Base-by-base conservation (phyloP, 1,284 basidiomycete species). In the Austroboletus niveus region DNA sequence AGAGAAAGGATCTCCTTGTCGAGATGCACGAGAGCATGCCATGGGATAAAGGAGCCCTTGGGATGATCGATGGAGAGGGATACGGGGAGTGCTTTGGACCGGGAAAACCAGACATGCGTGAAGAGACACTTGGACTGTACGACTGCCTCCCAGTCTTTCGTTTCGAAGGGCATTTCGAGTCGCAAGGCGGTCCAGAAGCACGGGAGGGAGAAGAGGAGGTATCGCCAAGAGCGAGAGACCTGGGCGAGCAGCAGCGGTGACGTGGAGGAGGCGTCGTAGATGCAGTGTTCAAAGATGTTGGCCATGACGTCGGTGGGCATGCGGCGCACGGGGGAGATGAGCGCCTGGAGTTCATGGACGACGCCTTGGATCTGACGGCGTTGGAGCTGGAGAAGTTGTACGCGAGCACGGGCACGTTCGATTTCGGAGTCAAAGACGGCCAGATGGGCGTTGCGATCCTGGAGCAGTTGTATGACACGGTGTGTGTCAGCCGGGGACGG, bases 101-200 rank as follows among this genome's bases (percentile, higher is more conserved):
- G 65, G 27, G 65, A 66, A 36, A 68, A 46, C 65, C 65, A 67
- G 3, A 63, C 41, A 36, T 68, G 65, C 60, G 62, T 68, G 6
- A 50, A 47, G 5, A 67, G 51, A 22, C 55, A 51, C 46, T 54
- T 70, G n/a, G 56, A 63, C 32, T 55, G 65, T 8, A 63, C 53
- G n/a, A 68, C 53, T 0, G 48, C 50, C 27, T 63, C 63, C 65
- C 65, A 70, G 20, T 63, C 49, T 36, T 41, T 57, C 24, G 55
- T 47, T 0, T 15, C 32, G 0, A 59, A 31, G 2, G 65, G 67
- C 17, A 69, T 41, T 17, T 65, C 64, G 48, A 67, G 51, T 10
- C 55, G 60, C 35, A 67, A 40, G 3, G 48, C 29, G 15, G 56
- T 47, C 65, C 65, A 67, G 15, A 69, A n/a, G 5, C 52, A 55